Percentiles rank a stretch among this genome's conserved stretches.
Evolutionary conservation across 2,329 filamentous ascomycete species (phyloP).

Genomic region (Diplodia seriata): DNA sequence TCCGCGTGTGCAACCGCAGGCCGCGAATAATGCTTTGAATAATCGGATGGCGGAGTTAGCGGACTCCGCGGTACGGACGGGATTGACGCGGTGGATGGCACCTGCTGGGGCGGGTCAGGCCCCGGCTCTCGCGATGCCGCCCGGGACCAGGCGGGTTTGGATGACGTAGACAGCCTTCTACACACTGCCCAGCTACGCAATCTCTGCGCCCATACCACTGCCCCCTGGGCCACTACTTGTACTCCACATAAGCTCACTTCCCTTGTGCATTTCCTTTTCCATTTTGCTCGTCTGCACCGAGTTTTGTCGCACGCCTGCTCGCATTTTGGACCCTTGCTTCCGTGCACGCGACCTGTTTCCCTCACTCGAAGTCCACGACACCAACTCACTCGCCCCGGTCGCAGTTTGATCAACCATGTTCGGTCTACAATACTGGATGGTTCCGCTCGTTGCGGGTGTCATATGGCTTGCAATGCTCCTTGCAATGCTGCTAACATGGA

Average conservation of each 20-base stretch:
- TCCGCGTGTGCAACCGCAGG: background rate
- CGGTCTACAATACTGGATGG: slow-evolving; percentile 62
- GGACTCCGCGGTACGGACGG: background rate
- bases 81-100: slow-evolving; percentile 15
- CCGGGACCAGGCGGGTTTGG: slow-evolving; percentile 24
- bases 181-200: slow-evolving; percentile 31
- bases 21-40: background rate
- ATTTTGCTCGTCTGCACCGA: background rate
- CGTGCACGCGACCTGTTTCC: slow-evolving; percentile 26
- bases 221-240: slow-evolving; percentile 17
- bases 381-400: slow-evolving; percentile 1
- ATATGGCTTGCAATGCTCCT: slow-evolving; percentile 66
- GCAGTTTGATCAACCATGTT: slow-evolving; percentile 41
- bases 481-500: slow-evolving; percentile 74
- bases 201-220: slow-evolving; percentile 15
- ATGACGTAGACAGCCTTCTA: slow-evolving; percentile 11
- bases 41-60: slow-evolving; percentile 18
- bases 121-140: background rate
- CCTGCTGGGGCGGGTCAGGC: slow-evolving; percentile 11
- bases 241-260: slow-evolving; percentile 7
- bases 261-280: background rate
- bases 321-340: background rate
- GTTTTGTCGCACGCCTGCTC: background rate
- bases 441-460: slow-evolving; percentile 71
- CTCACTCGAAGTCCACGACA: background rate